Base-by-base conservation (phyloP, 1,284 basidiomycete genomes). In the Hypsizygus ulmarius region DNA sequence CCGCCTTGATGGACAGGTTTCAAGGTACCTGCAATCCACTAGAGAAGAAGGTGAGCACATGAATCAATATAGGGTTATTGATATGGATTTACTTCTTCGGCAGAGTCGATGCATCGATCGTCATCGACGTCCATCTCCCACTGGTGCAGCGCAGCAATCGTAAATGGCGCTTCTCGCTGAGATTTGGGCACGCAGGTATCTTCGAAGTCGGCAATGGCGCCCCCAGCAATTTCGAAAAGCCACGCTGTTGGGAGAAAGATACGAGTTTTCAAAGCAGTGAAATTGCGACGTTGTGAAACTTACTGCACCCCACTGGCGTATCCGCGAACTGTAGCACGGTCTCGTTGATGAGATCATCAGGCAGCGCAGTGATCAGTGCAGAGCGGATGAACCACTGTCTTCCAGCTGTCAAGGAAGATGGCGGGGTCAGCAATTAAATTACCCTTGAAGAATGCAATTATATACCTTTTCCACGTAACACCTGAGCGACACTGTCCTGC, bases 341-440 rank as follows among this genome's bases (percentile, higher is more conserved):
- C 55, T 87, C 73, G 61, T 87, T 84, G 60, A 95, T 85, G 54
- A 92, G 75, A 19, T 93, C 88, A 64, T 96, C 93, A 0, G 89
- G 85, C 21, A 96, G 76, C 0, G 87, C 84, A 27, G 74, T 79
- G 49, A 95, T 84, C 54, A 93, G 69, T 9, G 87, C 78, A 11
- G 87, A 90, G 50, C 90, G 87, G 56, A 94, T 90, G 68, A 86
- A 92, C 92, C 91, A 94, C 62, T 92, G 90, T 43, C 88, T 74
- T 5, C 90, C 90, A 38, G 81, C 84, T 82, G 56, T 32, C 16
- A n/a, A 33, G 25, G 53, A 29, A 45, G 35, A 46, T 27, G 27
- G 3, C 7, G 21, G 7, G 12, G 15, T 57, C 33, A 61, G 49
- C 35, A 41, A 32, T 6, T 16, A 28, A 39, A 18, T 16, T n/a